Evolutionary conservation across 1,284 basidiomycete genomes (phyloP).

Genomic region (Heterobasidion annosum): DNA sequence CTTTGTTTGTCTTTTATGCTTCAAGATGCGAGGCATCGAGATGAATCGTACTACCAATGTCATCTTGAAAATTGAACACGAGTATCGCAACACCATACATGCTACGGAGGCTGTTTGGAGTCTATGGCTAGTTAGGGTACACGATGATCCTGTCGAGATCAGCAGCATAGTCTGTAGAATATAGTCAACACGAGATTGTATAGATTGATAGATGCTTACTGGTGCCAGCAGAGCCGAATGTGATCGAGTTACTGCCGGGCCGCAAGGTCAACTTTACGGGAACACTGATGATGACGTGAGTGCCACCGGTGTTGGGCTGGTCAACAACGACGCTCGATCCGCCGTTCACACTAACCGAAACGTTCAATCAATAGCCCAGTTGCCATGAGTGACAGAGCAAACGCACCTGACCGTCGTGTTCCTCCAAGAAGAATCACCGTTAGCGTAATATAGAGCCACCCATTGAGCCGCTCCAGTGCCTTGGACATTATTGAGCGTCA

Average conservation of each 20-base stretch:
- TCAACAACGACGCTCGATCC: constrained; percentile 41
- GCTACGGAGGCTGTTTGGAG: too few relatives aligned
- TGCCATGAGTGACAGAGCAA: neutral
- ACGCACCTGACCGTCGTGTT: constrained; percentile 49
- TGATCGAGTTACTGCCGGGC: constrained; percentile 43
- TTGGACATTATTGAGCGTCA: constrained; percentile 50
- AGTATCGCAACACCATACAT: too few relatives aligned
- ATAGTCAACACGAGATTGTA: neutral
- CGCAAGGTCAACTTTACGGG: constrained; percentile 44
- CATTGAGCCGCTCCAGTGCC: constrained; percentile 46
- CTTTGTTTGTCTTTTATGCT: too few relatives aligned
- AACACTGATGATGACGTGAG: constrained; percentile 41
- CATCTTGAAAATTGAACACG: too few relatives aligned
- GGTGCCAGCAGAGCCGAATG: constrained; percentile 39
- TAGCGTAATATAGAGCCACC: constrained; percentile 51
- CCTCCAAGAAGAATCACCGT: constrained; percentile 48
- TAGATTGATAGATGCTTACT: constrained; percentile 24
- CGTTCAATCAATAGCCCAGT: too few relatives aligned
- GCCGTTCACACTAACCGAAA: constrained; percentile 40
- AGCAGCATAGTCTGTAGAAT: constrained; percentile 39
- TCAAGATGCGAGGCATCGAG: too few relatives aligned
- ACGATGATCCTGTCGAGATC: constrained; percentile 57
- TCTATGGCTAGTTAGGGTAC: constrained; percentile 19
- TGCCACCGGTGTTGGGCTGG: constrained; percentile 49
- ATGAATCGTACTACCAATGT: too few relatives aligned